These are phyloP conservation scores for Populus hybrid DNA, from an alignment of 441 rosid species.

Conservation along the genomic window DNA sequence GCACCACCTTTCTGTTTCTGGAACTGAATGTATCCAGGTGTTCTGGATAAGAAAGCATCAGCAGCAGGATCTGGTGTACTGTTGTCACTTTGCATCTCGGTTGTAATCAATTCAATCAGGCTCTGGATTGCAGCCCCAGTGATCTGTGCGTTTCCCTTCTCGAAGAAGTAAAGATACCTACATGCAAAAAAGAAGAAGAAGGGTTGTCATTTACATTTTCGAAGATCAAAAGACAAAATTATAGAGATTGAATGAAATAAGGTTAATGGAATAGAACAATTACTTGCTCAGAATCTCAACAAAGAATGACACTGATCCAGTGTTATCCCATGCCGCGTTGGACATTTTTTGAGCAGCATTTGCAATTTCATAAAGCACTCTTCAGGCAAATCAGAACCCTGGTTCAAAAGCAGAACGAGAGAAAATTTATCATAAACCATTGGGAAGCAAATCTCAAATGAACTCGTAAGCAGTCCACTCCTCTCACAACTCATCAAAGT, in stretches of 20 bases:
- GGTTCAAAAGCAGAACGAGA: constrained; percentile 11
- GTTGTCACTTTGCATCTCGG: constrained; percentile 77
- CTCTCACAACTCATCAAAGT: neutral
- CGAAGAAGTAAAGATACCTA: constrained; percentile 89
- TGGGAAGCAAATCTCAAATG: neutral
- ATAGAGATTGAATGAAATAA: neutral
- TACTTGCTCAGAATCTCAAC: constrained; percentile 98
- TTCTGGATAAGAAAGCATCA: constrained; percentile 82
- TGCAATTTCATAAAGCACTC: constrained; percentile 90
- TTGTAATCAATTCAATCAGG: constrained; percentile 66
- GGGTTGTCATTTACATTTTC: constrained; percentile 2
- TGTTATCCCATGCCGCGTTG: constrained; percentile 64
- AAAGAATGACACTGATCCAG: constrained; percentile 75
- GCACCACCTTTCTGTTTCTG: constrained; percentile 97
- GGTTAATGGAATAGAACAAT: constrained; percentile 4
- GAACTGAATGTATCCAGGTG: constrained; percentile 75
- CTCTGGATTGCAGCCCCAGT: constrained; percentile 71
- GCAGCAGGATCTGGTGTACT: constrained; percentile 56
- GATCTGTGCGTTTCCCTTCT: constrained; percentile 84
- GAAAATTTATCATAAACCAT: neutral
- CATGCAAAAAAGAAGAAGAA: constrained; percentile 4
- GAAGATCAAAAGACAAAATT: neutral
- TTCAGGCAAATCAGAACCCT: constrained; percentile 93
- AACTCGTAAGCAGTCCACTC: neutral
- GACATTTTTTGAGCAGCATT: constrained; percentile 94